These are phyloP conservation scores for Paracamarosporium sp. DNA, from an alignment of 2,329 filamentous ascomycete species.

Conservation along the genomic window DNA sequence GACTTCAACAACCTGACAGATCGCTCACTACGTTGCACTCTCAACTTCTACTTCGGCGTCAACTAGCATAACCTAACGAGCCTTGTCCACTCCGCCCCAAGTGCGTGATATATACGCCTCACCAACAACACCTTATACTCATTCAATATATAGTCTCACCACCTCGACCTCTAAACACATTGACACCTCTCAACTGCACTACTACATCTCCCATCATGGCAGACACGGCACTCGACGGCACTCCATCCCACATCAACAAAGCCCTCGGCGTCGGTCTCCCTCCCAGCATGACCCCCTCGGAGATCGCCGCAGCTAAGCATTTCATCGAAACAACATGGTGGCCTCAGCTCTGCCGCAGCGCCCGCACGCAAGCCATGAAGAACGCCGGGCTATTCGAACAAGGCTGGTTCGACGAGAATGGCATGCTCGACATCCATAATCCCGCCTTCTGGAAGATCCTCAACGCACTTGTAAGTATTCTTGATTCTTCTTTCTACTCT, in stretches of 20 bases:
- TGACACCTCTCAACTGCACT: neutral
- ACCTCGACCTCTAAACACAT: neutral
- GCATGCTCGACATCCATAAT: slow-evolving; percentile 7
- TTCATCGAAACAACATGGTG: neutral
- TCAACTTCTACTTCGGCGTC: neutral
- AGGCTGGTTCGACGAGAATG: slow-evolving; percentile 9
- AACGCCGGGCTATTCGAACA: slow-evolving; percentile 9
- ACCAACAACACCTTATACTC: too few species aligned
- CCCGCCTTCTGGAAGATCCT: slow-evolving; percentile 7
- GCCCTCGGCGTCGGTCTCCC: neutral
- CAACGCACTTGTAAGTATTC: slow-evolving; percentile 6
- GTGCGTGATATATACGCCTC: too few species aligned
- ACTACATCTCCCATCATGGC: neutral
- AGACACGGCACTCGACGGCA: neutral
- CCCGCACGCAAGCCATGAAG: neutral
- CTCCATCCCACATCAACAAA: neutral
- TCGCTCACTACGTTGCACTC: neutral
- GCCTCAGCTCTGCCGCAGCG: neutral
- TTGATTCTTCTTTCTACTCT: neutral
- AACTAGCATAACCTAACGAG: neutral
- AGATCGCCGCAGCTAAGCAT: neutral
- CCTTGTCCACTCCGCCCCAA: neutral
- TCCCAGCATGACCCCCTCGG: neutral
- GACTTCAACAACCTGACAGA: neutral
- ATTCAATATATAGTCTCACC: neutral